Percentiles rank a stretch among this genome's conserved stretches.
phyloP scores from a whole-genome alignment of 306 rosid genomes.

The Dalbergia oliveri region DNA sequence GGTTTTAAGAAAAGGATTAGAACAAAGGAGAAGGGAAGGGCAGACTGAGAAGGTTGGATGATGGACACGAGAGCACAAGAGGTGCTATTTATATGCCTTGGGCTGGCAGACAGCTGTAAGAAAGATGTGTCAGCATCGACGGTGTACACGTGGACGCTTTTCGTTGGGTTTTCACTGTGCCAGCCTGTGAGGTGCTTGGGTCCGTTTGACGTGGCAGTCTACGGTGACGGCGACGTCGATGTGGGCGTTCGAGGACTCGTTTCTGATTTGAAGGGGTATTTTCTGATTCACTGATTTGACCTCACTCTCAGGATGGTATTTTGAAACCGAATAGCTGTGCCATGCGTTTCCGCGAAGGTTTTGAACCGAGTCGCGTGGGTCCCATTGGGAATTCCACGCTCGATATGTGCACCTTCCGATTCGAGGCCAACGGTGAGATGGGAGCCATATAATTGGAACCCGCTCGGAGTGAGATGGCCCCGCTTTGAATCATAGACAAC shows the following conservation, averaged over 20 bases:
- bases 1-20: background rate
- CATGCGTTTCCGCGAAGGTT: constrained; percentile 47
- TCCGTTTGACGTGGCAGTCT: constrained; percentile 57
- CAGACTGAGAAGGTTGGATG: background rate
- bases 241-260: background rate
- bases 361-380: constrained; percentile 34
- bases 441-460: constrained; percentile 46
- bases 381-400: constrained; percentile 7
- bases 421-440: constrained; percentile 25
- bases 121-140: constrained; percentile 40
- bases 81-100: constrained; percentile 47
- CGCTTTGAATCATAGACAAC: background rate
- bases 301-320: background rate
- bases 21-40: background rate
- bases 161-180: constrained; percentile 28
- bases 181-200: constrained; percentile 53
- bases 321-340: constrained; percentile 30
- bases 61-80: background rate
- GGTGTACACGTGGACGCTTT: background rate
- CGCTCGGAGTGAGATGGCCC: background rate
- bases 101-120: constrained; percentile 57
- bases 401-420: constrained; percentile 27
- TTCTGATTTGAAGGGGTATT: background rate
- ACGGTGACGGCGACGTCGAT: constrained; percentile 28
- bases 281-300: constrained; percentile 35